Percentiles rank a stretch among this genome's conserved stretches.
Evolutionary conservation across 2,329 filamentous ascomycete species (phyloP).

Genomic region (Trichothecium sympodiale): DNA sequence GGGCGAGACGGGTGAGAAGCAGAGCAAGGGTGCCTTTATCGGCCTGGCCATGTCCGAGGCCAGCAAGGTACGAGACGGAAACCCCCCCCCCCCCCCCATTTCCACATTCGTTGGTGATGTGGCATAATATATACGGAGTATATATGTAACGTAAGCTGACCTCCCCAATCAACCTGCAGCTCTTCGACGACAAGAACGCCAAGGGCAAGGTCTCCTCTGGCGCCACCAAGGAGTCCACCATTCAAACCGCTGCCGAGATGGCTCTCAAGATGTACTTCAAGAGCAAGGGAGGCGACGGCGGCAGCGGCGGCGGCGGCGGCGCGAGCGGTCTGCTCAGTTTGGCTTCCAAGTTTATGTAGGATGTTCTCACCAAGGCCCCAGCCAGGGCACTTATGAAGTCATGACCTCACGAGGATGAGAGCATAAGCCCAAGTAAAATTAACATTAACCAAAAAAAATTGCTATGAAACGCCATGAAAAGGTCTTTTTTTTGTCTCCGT

Average conservation of each 20-base stretch:
- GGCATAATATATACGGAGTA: too few relatives aligned
- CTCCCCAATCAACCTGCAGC: conserved; percentile 24
- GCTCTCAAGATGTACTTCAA: conserved; percentile 89
- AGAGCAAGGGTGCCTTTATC: conserved; percentile 68
- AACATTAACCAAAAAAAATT: too few relatives aligned
- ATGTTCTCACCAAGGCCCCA: not conserved
- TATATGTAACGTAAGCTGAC: conserved; percentile 2
- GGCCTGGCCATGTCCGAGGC: conserved; percentile 83
- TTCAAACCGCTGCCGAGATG: conserved; percentile 73
- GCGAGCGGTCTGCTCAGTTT: conserved; percentile 26
- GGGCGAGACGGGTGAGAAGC: conserved; percentile 34
- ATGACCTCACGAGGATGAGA: too few relatives aligned
- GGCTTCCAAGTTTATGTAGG: conserved; percentile 34
- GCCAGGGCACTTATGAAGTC: too few relatives aligned
- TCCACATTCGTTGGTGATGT: too few relatives aligned
- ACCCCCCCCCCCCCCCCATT: conserved; percentile 3
- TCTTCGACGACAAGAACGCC: conserved; percentile 48
- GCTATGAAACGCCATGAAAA: too few relatives aligned
- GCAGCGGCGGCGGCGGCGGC: conserved; percentile 4
- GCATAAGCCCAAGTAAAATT: too few relatives aligned
- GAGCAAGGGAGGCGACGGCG: conserved; percentile 43
- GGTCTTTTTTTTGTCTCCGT: too few relatives aligned
- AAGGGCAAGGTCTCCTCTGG: conserved; percentile 41
- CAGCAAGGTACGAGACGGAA: conserved; percentile 60
- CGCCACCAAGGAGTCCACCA: conserved; percentile 68